Evolutionary conservation across 2,329 filamentous ascomycete genomes (phyloP).

Genomic region (Verticillium tricorpus): DNA sequence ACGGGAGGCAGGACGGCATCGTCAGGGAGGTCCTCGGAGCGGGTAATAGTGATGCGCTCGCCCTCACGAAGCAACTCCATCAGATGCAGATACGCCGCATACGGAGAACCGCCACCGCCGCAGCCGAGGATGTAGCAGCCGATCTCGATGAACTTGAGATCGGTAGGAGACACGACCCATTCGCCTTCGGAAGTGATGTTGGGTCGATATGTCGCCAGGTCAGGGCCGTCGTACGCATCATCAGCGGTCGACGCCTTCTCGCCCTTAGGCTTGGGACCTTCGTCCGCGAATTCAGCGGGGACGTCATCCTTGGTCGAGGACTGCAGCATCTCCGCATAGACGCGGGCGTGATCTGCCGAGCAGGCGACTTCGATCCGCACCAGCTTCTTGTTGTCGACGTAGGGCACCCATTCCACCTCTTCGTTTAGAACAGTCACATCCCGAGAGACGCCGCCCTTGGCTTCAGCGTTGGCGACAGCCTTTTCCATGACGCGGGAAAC

Average conservation of each 20-base stretch:
- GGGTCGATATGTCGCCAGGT: slow-evolving; percentile 8
- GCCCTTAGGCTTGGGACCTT: not conserved
- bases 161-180: slow-evolving; percentile 17
- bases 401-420: slow-evolving; percentile 16
- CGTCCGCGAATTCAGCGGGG: not conserved
- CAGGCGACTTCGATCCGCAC: slow-evolving; percentile 17
- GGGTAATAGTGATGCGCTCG: slow-evolving; percentile 14
- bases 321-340: slow-evolving; percentile 8
- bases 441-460: slow-evolving; percentile 13
- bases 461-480: slow-evolving; percentile 13
- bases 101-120: slow-evolving; percentile 17
- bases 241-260: not conserved
- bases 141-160: slow-evolving; percentile 17
- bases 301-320: not conserved
- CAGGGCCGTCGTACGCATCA: not conserved
- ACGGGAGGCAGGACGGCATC: slow-evolving; percentile 16
- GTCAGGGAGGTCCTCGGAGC: slow-evolving; percentile 14
- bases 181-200: slow-evolving; percentile 6
- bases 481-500: slow-evolving; percentile 11
- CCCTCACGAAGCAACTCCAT: slow-evolving; percentile 14
- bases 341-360: slow-evolving; percentile 12
- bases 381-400: slow-evolving; percentile 16
- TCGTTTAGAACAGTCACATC: slow-evolving; percentile 15
- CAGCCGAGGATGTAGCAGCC: slow-evolving; percentile 20
- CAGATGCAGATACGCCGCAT: slow-evolving; percentile 15